A percentile compares a stretch with the other conserved stretches of the same genome.
Conservation (phyloP, 1,284 basidiomycete species). For the Exsudoporus floridanus region DNA sequence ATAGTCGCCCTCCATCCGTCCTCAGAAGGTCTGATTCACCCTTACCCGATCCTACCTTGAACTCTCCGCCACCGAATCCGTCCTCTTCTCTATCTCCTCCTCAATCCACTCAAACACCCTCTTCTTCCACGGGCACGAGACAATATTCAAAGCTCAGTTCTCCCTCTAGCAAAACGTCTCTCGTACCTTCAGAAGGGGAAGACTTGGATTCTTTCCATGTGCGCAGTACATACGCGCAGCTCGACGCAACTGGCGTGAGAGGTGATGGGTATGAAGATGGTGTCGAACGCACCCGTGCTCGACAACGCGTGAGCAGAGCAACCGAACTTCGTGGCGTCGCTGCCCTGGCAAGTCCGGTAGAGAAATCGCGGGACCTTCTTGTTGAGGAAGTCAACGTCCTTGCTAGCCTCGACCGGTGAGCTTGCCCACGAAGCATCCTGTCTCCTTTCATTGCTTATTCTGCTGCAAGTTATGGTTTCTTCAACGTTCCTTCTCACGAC, state of each 20-base stretch:
- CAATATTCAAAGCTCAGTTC: slow-evolving; percentile 38
- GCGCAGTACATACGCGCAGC: slow-evolving; percentile 83
- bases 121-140: slow-evolving; percentile 38
- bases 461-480: slow-evolving; percentile 78
- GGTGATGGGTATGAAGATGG: slow-evolving; percentile 93
- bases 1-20: slow-evolving; percentile 34
- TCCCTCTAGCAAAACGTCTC: slow-evolving; percentile 55
- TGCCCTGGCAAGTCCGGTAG: slow-evolving; percentile 54
- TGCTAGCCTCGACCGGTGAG: slow-evolving; percentile 78
- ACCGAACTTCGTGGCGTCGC: slow-evolving; percentile 57
- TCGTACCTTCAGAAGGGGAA: slow-evolving; percentile 72
- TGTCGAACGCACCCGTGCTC: slow-evolving; percentile 88
- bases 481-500: slow-evolving; percentile 72
- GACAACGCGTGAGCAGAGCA: slow-evolving; percentile 58
- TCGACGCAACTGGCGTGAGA: slow-evolving; percentile 81
- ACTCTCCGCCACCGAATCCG: slow-evolving; percentile 9
- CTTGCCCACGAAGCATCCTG: slow-evolving; percentile 11
- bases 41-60: slow-evolving; percentile 16
- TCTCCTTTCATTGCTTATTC: slow-evolving; percentile 19
- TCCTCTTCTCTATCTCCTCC: slow-evolving; percentile 20
- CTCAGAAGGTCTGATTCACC: slow-evolving; percentile 27
- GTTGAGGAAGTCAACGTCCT: slow-evolving; percentile 67
- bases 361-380: slow-evolving; percentile 60
- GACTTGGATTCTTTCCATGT: slow-evolving; percentile 86
- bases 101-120: slow-evolving; percentile 31